Conservation (phyloP, 2,329 filamentous ascomycete species). For the Helotiales sp. region DNA sequence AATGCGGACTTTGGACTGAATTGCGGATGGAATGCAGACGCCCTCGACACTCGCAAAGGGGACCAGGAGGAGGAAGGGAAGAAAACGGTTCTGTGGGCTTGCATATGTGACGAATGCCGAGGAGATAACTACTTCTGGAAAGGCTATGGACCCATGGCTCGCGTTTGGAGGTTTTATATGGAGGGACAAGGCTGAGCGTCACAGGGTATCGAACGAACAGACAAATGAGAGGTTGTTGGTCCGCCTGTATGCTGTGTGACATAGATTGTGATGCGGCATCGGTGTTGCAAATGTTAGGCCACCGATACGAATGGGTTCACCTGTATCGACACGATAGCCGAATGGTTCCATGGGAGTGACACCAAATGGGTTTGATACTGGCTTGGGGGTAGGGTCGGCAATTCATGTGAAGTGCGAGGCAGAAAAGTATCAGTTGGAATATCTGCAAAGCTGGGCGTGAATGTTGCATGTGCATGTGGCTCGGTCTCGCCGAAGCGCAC, state of each 20-base stretch:
- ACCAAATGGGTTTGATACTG: background rate
- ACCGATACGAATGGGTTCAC: background rate
- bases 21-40: background rate
- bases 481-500: too few relatives aligned
- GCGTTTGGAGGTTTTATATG: background rate
- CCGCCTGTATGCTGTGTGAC: background rate
- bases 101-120: constrained; percentile 1
- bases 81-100: background rate
- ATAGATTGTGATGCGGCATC: background rate
- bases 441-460: too few relatives aligned
- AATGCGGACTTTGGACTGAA: background rate
- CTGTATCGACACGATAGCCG: background rate
- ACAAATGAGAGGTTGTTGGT: background rate
- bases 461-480: too few relatives aligned
- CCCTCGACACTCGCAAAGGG: background rate
- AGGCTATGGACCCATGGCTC: background rate
- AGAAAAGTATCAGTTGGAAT: too few relatives aligned
- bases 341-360: background rate
- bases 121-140: background rate
- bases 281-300: background rate
- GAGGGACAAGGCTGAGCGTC: background rate
- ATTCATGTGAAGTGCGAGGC: background rate
- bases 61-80: too few relatives aligned
- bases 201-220: background rate
- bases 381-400: background rate